Base-by-base conservation (phyloP, 768 basidiomycete species). In the Agaricus blazei region DNA sequence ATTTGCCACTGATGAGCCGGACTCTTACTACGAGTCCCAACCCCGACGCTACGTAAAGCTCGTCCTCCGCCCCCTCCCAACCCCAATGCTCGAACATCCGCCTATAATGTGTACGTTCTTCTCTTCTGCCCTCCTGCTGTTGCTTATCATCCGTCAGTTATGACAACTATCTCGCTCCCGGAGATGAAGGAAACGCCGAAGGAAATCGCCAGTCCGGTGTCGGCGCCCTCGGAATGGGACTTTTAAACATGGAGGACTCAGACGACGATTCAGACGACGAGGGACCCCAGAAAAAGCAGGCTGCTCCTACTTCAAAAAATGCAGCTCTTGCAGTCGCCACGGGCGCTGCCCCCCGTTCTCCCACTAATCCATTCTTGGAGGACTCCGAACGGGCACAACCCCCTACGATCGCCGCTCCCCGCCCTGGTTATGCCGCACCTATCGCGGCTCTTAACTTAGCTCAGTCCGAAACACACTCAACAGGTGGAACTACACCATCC, bases 361-460 rank as follows among this genome's bases (percentile, higher is more conserved):
- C 42, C 26, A 60, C 62, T 19, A 31, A 28, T 45, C 52, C 48
- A 50, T 48, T 56, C 26, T 54, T 40, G 12, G 28, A 51, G 44
- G 29, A 58, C 45, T 47, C 48, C 47, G 56, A 43, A 7, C 54
- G 26, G 47, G 45, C 52, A 24, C 48, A 51, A 45, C 65, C 51
- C 66, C 71, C 68, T 48, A 74, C 77, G 8, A 81, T 90, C 58
- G 86, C 82, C 3, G 83, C 87, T 2, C 88, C 88, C 26, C 78
- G 78, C 37, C 88, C 88, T 3, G 88, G 88, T 5, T 90, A 90
- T 61, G 80, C 85, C 29, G 81, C 85, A 2, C 84, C 85, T 34
- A 79, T 89, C 28, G 73, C 85, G 12, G 85, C 81, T 2, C 78
- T 88, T 34, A 84, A 81, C 59, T 70, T 87, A 29, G 69, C 80